Evolutionary conservation across 768 basidiomycete species (phyloP).

Genomic region (Boletus pseudopeckii): DNA sequence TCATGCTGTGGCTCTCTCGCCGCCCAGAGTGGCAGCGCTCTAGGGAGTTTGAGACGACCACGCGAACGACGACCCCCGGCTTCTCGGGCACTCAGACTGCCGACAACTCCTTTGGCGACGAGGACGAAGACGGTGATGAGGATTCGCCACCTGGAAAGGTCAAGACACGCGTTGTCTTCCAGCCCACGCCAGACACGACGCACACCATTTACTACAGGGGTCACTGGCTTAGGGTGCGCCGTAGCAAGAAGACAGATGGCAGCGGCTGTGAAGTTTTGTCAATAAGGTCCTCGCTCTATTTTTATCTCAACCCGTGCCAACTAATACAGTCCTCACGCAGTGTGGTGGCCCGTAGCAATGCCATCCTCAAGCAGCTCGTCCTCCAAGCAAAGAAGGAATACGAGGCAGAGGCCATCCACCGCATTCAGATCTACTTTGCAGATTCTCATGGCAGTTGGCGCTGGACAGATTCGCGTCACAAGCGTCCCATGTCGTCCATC

Average conservation of each 20-base stretch:
- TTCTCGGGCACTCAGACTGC: conserved; percentile 43
- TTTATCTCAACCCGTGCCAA: conserved; percentile 6
- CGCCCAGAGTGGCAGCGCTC: conserved; percentile 87
- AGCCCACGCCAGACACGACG: conserved; percentile 83
- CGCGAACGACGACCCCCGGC: conserved; percentile 63
- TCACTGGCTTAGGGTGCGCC: conserved; percentile 77
- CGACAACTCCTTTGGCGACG: conserved; percentile 56
- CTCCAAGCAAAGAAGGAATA: conserved; percentile 88
- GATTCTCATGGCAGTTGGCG: conserved; percentile 87
- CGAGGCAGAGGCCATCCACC: conserved; percentile 81
- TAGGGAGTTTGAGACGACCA: conserved; percentile 86
- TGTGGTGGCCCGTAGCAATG: conserved; percentile 80
- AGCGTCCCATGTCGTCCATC: conserved; percentile 84
- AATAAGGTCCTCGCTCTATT: conserved; percentile 51
- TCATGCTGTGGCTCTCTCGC: conserved; percentile 86
- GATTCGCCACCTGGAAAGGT: conserved; percentile 52
- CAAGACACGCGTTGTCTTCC: conserved; percentile 82
- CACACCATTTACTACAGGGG: conserved; percentile 86
- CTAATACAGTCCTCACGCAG: conserved; percentile 35
- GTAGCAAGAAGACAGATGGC: conserved; percentile 66
- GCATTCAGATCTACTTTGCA: conserved; percentile 87
- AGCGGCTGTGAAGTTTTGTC: conserved; percentile 71
- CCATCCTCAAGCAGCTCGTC: conserved; percentile 84
- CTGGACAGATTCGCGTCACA: conserved; percentile 84
- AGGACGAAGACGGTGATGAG: conserved; percentile 45